These are phyloP conservation scores for Nyctanthes arbortristis DNA, from an alignment of 257 asterid species.

Conservation along the genomic window DNA sequence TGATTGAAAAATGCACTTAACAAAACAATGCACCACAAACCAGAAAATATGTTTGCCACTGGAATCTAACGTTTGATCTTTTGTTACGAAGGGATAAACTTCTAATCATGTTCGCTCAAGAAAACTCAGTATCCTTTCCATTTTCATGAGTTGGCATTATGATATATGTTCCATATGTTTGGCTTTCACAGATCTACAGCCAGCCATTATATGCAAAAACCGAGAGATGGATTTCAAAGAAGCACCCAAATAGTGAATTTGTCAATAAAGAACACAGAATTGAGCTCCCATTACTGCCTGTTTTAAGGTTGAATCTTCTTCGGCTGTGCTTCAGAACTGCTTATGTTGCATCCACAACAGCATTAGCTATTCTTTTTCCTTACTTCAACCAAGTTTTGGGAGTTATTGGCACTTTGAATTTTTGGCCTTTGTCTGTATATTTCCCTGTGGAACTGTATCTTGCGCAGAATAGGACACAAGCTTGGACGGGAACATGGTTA, in stretches of 20 bases:
- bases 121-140: too few relatives aligned
- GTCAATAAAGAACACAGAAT: constrained; percentile 36
- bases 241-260: constrained; percentile 33
- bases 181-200: constrained; percentile 54
- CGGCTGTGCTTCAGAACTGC: too few relatives aligned
- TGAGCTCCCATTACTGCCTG: constrained; percentile 47
- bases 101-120: too few relatives aligned
- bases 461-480: constrained; percentile 43
- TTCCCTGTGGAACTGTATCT: constrained; percentile 71
- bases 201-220: constrained; percentile 64
- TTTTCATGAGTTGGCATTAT: too few relatives aligned
- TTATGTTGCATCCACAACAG: constrained; percentile 57
- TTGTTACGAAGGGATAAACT: too few relatives aligned
- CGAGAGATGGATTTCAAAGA: constrained; percentile 37
- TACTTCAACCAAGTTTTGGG: constrained; percentile 70
- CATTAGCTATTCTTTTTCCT: constrained; percentile 52
- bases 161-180: constrained; percentile 1
- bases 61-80: too few relatives aligned
- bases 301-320: constrained; percentile 45
- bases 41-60: too few relatives aligned
- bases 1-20: too few relatives aligned
- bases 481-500: constrained; percentile 56
- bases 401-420: constrained; percentile 56
- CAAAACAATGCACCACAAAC: too few relatives aligned
- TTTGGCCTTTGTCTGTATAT: constrained; percentile 66